These are phyloP conservation scores for Cyathus striatus DNA, from an alignment of 768 basidiomycete species.

Conservation along the genomic window DNA sequence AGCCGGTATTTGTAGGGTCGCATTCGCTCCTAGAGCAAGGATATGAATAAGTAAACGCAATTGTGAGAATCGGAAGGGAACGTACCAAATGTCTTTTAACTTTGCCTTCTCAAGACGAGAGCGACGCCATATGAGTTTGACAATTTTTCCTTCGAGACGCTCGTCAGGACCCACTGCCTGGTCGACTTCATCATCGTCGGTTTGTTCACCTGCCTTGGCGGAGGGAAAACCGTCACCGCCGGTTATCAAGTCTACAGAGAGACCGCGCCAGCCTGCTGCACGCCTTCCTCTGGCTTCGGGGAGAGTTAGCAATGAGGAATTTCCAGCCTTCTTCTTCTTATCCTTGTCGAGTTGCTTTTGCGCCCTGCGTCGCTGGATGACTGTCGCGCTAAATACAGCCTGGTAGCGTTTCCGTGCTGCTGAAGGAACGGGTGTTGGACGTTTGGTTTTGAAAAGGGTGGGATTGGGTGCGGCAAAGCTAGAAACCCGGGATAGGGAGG, in stretches of 20 bases:
- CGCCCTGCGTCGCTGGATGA: constrained; percentile 41
- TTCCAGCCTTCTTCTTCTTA: constrained; percentile 21
- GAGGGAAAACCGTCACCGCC: constrained; percentile 20
- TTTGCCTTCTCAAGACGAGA: constrained; percentile 50
- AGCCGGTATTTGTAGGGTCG: constrained; percentile 49
- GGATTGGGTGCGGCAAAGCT: constrained; percentile 9
- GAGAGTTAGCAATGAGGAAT: constrained; percentile 27
- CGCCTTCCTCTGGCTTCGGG: constrained; percentile 41
- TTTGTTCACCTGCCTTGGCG: not conserved
- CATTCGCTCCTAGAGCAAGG: constrained; percentile 59
- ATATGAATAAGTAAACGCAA: not conserved
- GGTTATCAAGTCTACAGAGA: constrained; percentile 64
- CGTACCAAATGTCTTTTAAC: constrained; percentile 66
- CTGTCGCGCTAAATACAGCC: constrained; percentile 56
- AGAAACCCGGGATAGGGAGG: constrained; percentile 10
- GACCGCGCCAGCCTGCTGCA: constrained; percentile 70
- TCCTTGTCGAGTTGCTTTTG: constrained; percentile 9
- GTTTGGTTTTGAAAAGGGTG: constrained; percentile 24
- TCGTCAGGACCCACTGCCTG: constrained; percentile 35
- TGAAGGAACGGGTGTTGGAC: constrained; percentile 65
- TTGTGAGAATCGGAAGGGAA: constrained; percentile 1
- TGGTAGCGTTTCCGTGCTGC: constrained; percentile 66
- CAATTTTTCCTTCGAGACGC: constrained; percentile 47
- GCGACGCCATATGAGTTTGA: constrained; percentile 58
- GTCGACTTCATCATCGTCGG: too few relatives aligned